phyloP scores from a whole-genome alignment of 2,329 filamentous ascomycete genomes.

The Blumeriella jaapii region DNA sequence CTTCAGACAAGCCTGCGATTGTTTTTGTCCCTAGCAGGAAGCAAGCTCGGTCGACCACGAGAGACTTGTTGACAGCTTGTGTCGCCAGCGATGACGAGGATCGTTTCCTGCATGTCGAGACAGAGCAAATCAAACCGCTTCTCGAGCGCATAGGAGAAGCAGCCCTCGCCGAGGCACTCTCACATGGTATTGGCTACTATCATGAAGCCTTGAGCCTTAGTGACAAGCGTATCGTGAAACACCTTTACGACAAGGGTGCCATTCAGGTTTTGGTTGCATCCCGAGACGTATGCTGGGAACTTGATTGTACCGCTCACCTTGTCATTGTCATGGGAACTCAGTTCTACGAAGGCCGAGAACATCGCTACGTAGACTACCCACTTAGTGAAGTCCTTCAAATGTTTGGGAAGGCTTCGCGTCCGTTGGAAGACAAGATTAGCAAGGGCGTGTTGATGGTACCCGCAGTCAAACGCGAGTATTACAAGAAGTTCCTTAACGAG shows the following conservation, averaged over 20 bases:
- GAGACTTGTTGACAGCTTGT: constrained; percentile 80
- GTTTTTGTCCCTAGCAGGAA: constrained; percentile 90
- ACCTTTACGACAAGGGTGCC: constrained; percentile 68
- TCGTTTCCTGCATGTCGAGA: constrained; percentile 77
- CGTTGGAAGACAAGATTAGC: constrained; percentile 66
- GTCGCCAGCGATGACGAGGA: constrained; percentile 86
- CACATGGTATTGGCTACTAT: constrained; percentile 93
- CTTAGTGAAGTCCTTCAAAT: constrained; percentile 92
- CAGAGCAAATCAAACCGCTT: constrained; percentile 71
- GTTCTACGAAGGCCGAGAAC: constrained; percentile 91
- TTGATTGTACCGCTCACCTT: constrained; percentile 77
- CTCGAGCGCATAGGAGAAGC: constrained; percentile 76
- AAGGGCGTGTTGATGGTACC: constrained; percentile 96
- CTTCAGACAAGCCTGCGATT: constrained; percentile 78
- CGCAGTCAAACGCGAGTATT: constrained; percentile 89
- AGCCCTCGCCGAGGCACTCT: constrained; percentile 76
- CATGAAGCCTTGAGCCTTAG: constrained; percentile 83
- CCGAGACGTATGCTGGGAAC: constrained; percentile 91
- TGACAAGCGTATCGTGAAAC: constrained; percentile 88
- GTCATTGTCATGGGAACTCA: constrained; percentile 97
- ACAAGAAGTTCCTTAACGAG: constrained; percentile 97
- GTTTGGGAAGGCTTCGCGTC: constrained; percentile 85
- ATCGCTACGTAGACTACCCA: constrained; percentile 93
- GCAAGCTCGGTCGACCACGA: constrained; percentile 76
- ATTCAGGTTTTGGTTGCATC: constrained; percentile 63